Percentiles rank a stretch among this genome's conserved stretches.
Conservation (phyloP, 306 rosid genomes). For the Cajanus cajan region DNA sequence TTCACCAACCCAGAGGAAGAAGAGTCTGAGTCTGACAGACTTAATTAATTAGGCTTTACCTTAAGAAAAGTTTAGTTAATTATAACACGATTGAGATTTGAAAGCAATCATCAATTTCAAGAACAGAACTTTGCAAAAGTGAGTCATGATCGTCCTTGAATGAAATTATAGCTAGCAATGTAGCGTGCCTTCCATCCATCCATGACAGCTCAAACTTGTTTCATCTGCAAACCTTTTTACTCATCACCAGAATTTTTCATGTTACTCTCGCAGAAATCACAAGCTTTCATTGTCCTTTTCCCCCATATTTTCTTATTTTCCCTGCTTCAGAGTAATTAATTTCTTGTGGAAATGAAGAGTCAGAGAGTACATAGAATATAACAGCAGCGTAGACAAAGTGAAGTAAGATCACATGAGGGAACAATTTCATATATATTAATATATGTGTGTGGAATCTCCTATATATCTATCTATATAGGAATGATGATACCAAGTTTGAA, state of each 20-base stretch:
- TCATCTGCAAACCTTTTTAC: slow-evolving; percentile 18
- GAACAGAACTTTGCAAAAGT: slow-evolving; percentile 22
- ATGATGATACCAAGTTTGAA: not conserved
- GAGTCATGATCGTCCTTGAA: slow-evolving; percentile 26
- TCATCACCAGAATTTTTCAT: slow-evolving; percentile 12
- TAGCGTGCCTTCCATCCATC: slow-evolving; percentile 18
- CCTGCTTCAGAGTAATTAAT: not conserved
- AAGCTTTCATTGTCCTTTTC: slow-evolving; percentile 23
- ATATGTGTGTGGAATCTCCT: not conserved
- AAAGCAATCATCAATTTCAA: slow-evolving; percentile 34
- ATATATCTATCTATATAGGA: not conserved
- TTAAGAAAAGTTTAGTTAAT: not conserved
- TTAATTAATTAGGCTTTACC: not conserved
- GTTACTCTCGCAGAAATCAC: slow-evolving; percentile 28
- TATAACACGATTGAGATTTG: slow-evolving; percentile 8
- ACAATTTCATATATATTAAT: slow-evolving; percentile 1
- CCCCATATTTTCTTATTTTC: not conserved
- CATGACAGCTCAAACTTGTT: slow-evolving; percentile 36
- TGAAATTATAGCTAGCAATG: slow-evolving; percentile 27
- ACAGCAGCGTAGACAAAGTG: slow-evolving; percentile 20
- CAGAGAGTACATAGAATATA: slow-evolving; percentile 22
- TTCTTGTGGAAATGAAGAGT: slow-evolving; percentile 17
- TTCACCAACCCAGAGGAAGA: slow-evolving; percentile 36
- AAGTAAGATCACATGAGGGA: slow-evolving; percentile 33
- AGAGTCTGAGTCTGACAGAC: slow-evolving; percentile 41